Conservation (phyloP, 257 asterid genomes). For the Craterostigma plantagineum region DNA sequence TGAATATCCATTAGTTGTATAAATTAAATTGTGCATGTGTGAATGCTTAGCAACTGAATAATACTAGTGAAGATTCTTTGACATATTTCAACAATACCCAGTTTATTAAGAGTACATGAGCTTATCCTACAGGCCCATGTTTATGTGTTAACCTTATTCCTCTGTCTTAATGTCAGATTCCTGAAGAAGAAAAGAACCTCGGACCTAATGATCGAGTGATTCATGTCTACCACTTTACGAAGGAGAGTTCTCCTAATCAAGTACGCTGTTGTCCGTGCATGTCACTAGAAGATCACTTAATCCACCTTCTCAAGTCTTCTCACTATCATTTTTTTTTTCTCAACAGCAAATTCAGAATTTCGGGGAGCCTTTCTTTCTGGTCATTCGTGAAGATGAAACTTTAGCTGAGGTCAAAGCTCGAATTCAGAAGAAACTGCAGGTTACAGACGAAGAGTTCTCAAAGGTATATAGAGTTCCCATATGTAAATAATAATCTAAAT, state of each 20-base stretch:
- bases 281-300: too few species aligned
- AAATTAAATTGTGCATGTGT: neutral
- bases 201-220: slow-evolving; percentile 72
- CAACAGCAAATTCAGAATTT: slow-evolving; percentile 42
- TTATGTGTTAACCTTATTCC: too few species aligned
- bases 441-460: slow-evolving; percentile 37
- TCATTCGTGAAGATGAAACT: slow-evolving; percentile 43
- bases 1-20: slow-evolving; percentile 1
- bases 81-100: too few species aligned
- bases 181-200: slow-evolving; percentile 80
- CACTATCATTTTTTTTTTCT: too few species aligned
- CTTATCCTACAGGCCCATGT: too few species aligned
- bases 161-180: slow-evolving; percentile 32
- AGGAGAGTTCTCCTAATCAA: slow-evolving; percentile 74
- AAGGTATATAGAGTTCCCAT: slow-evolving; percentile 15
- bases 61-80: too few species aligned
- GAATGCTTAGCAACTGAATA: neutral
- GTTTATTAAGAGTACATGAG: too few species aligned
- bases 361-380: slow-evolving; percentile 42
- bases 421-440: slow-evolving; percentile 37
- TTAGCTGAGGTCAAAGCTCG: slow-evolving; percentile 33
- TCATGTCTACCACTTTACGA: slow-evolving; percentile 80
- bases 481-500: neutral
- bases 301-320: too few species aligned
- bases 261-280: slow-evolving; percentile 20